Conservation (phyloP, 495 filamentous ascomycete species). For the Trichoderma erinaceum region DNA sequence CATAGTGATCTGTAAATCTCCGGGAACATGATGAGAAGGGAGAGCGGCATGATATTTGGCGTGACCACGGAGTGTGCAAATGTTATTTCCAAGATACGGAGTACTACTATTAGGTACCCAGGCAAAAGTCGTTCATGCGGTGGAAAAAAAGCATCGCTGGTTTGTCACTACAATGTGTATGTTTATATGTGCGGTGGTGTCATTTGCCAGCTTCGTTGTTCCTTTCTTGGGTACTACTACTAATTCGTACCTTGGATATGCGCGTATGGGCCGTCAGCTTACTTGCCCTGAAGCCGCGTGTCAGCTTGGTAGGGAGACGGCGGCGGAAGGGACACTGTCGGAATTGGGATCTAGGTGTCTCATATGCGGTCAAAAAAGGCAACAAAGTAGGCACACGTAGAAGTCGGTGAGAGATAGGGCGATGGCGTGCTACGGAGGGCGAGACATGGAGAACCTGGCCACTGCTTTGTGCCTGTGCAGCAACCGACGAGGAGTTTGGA, state of each 20-base stretch:
- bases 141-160: too few species aligned
- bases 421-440: neutral
- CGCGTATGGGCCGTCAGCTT: constrained; percentile 6
- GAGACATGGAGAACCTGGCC: neutral
- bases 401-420: neutral
- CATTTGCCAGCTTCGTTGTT: too few species aligned
- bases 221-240: neutral
- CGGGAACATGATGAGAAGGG: neutral
- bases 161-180: neutral
- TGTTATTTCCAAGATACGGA: neutral
- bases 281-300: neutral
- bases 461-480: neutral
- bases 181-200: neutral
- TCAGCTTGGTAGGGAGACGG: too few species aligned
- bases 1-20: neutral
- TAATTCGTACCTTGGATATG: neutral
- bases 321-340: too few species aligned
- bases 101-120: too few species aligned
- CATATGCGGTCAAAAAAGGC: neutral
- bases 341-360: too few species aligned
- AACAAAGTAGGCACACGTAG: neutral
- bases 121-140: too few species aligned
- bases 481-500: neutral
- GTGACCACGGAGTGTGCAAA: neutral
- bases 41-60: neutral